A percentile compares a stretch with the other conserved stretches of the same genome.
phyloP scores from a whole-genome alignment of 2,329 filamentous ascomycete species.

The Alternaria solani region DNA sequence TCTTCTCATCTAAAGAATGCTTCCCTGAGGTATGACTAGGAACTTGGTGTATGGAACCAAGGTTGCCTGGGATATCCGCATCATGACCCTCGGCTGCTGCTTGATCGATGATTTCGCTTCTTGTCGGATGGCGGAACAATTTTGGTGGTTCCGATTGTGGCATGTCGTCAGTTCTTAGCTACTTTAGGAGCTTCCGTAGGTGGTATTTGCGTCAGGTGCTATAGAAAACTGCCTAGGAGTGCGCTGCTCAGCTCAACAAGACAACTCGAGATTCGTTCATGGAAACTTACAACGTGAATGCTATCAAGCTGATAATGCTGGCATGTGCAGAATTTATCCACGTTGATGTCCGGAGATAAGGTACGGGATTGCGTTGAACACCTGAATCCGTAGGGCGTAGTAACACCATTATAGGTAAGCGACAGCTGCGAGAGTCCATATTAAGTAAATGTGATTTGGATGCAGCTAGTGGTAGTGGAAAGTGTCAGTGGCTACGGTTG shows the following conservation, averaged over 20 bases:
- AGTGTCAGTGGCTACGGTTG: neutral
- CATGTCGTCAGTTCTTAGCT: conserved; percentile 18
- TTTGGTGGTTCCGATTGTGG: conserved; percentile 8
- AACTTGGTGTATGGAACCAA: conserved; percentile 38
- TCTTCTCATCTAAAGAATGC: conserved; percentile 21
- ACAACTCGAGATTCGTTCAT: neutral
- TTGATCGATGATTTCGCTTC: conserved; percentile 46
- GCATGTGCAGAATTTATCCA: neutral
- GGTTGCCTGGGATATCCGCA: conserved; percentile 50
- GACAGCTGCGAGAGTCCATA: neutral
- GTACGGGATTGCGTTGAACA: neutral
- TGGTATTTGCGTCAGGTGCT: neutral
- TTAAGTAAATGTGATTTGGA: neutral
- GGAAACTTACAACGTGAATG: neutral
- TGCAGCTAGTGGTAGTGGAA: neutral
- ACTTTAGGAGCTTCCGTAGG: neutral
- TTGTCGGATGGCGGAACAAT: conserved; percentile 34
- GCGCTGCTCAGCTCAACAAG: neutral
- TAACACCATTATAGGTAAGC: neutral
- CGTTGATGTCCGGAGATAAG: neutral
- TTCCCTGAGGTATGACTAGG: conserved; percentile 19
- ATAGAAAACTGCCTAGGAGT: neutral
- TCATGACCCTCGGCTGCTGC: conserved; percentile 51
- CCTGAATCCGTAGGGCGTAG: neutral
- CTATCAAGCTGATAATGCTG: neutral